Evolutionary conservation across 2,329 filamentous ascomycete species (phyloP).

Genomic region (Xylariaceae sp.): DNA sequence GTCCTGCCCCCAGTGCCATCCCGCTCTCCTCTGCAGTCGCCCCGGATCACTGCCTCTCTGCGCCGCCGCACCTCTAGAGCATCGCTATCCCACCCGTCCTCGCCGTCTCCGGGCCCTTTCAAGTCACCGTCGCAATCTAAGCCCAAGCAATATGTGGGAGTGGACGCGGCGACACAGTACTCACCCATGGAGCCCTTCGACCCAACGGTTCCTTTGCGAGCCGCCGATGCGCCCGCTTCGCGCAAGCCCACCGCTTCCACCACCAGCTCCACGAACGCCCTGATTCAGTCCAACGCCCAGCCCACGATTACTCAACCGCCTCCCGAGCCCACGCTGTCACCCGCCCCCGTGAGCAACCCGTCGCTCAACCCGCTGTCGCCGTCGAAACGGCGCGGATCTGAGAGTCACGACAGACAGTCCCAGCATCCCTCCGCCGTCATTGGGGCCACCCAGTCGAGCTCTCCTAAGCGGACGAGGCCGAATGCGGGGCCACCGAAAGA

Average conservation of each 20-base stretch:
- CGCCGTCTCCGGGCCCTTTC: slow-evolving; percentile 30
- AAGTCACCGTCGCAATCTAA: slow-evolving; percentile 28
- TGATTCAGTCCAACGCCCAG: slow-evolving; percentile 13
- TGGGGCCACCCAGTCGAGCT: slow-evolving; percentile 32
- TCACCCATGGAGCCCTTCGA: slow-evolving; percentile 46
- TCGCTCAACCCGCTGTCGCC: slow-evolving; percentile 30
- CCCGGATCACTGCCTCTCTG: slow-evolving; percentile 38
- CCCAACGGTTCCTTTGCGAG: slow-evolving; percentile 33
- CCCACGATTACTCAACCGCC: slow-evolving; percentile 22
- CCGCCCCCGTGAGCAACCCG: slow-evolving; percentile 13
- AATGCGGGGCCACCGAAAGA: slow-evolving; percentile 50
- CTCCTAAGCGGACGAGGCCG: slow-evolving; percentile 52
- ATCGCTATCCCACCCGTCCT: slow-evolving; percentile 30
- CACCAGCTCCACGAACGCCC: slow-evolving; percentile 13
- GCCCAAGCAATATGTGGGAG: slow-evolving; percentile 41
- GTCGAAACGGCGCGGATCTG: slow-evolving; percentile 43
- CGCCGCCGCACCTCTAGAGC: slow-evolving; percentile 38
- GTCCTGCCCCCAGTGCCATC: slow-evolving; percentile 12
- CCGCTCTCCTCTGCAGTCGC: slow-evolving; percentile 40
- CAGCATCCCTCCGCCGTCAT: slow-evolving; percentile 24
- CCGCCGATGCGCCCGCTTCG: slow-evolving; percentile 29
- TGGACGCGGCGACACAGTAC: slow-evolving; percentile 47
- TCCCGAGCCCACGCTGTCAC: slow-evolving; percentile 23
- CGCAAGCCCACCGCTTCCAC: slow-evolving; percentile 22
- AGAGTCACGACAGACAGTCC: slow-evolving; percentile 28